Evolutionary conservation across 148 eudicot species (phyloP), one percentile per base, ranked within the genome.

Genomic region (Simmondsia chinensis): DNA sequence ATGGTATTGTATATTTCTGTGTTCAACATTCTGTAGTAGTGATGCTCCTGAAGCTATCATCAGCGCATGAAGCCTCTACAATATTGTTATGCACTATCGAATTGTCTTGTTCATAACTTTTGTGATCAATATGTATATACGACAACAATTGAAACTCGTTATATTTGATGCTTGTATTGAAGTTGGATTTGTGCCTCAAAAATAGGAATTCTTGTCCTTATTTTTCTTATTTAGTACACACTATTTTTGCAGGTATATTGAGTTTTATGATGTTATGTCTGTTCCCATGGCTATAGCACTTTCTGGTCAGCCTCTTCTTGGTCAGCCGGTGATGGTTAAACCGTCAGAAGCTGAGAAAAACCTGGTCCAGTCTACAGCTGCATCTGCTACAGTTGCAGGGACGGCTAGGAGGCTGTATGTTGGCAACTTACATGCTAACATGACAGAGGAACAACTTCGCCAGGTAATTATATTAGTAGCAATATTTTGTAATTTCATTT

Each of bases 261-360:
- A 88, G 62, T 88, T 88, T 70, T 84, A 73, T 58, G 94, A 88
- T 70, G 65, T 57, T 6, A 77, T 88, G 96, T 83, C 96, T 11
- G 94, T 88, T 36, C 96, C 96, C 35, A 83, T 88, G 96, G 96
- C 91, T 55, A 88, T 88, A 52, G 94, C 96, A 23, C 73, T 88
- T 19, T 83, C 87, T 53, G 94, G 96, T 57, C 94, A 80, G 65
- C 79, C 70, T 36, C 81, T 88, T 45, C 86, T 80, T 63, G 94
- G 96, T 35, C 74, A 65, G 8, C 87, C 96, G n/a, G 77, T 88
- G 39, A 88, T 88, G 94, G 96, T 88, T 52, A 88, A 83, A 35
- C 96, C 96, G 30, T 88, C 94, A 42, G 94, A 83, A 78, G 96
- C 94, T 50, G 96, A 88, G 69, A 88, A 88, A 70, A 88, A 88